Evolutionary conservation across 495 filamentous ascomycete species (phyloP).

Genomic region (Amphirosellinia nigrospora): DNA sequence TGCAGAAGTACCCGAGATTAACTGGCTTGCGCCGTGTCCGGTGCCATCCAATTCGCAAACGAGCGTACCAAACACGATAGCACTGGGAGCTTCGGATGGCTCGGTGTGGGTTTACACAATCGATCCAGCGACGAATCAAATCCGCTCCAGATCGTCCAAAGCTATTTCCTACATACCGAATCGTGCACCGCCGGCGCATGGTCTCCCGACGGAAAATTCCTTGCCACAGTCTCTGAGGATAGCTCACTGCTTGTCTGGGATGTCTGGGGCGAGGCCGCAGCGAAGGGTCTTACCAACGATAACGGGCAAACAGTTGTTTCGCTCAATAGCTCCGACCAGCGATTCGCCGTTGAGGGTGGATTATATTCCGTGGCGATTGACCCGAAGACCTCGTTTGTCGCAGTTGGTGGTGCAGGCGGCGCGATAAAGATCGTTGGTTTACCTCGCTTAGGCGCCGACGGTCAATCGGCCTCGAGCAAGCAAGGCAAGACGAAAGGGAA

Average conservation of each 20-base stretch:
- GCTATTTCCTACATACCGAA: slow-evolving; percentile 87
- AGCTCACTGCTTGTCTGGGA: slow-evolving; percentile 91
- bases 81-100: slow-evolving; percentile 90
- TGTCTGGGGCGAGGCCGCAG: slow-evolving; percentile 82
- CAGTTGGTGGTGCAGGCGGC: slow-evolving; percentile 86
- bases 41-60: slow-evolving; percentile 44
- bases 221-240: slow-evolving; percentile 91
- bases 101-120: slow-evolving; percentile 93
- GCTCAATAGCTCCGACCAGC: slow-evolving; percentile 81
- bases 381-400: slow-evolving; percentile 76
- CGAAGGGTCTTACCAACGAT: slow-evolving; percentile 70
- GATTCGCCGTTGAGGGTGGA: slow-evolving; percentile 90
- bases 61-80: slow-evolving; percentile 78
- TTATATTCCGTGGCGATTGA: slow-evolving; percentile 84
- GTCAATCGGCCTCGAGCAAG: slow-evolving; percentile 33
- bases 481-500: slow-evolving; percentile 52
- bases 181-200: slow-evolving; percentile 90
- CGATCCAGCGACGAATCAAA: slow-evolving; percentile 61
- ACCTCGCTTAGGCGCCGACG: slow-evolving; percentile 65
- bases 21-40: slow-evolving; percentile 85
- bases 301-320: slow-evolving; percentile 78
- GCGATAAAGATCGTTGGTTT: slow-evolving; percentile 83
- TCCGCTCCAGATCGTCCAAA: slow-evolving; percentile 79
- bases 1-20: slow-evolving; percentile 92
- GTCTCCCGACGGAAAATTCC: slow-evolving; percentile 84